These are phyloP conservation scores for Tuber borchii DNA, from an alignment of 495 filamentous ascomycete genomes.

Conservation along the genomic window DNA sequence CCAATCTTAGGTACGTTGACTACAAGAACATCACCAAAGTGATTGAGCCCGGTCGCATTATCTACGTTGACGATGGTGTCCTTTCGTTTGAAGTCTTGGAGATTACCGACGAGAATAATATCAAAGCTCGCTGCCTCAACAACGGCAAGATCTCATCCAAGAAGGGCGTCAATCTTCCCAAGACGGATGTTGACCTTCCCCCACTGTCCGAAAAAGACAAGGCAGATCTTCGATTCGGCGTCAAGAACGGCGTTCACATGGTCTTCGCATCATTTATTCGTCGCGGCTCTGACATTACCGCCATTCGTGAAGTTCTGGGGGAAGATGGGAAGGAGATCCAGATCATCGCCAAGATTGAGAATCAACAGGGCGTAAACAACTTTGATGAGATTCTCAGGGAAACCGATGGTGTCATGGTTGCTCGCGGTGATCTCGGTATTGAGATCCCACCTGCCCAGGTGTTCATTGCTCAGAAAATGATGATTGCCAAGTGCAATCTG, in stretches of 20 bases:
- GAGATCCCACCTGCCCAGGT: conserved; percentile 98
- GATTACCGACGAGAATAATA: conserved; percentile 78
- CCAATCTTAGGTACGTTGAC: conserved; percentile 73
- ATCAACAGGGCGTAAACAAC: conserved; percentile 98
- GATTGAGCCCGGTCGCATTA: conserved; percentile 82
- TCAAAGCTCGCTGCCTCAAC: conserved; percentile 79
- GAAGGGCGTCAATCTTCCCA: conserved; percentile 97
- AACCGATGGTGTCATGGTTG: conserved; percentile 99
- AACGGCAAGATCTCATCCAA: conserved; percentile 96
- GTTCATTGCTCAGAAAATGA: conserved; percentile 99
- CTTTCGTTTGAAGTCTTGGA: conserved; percentile 89
- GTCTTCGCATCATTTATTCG: conserved; percentile 98
- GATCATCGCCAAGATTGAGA: conserved; percentile 99
- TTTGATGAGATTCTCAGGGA: conserved; percentile 93
- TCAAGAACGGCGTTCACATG: conserved; percentile 98
- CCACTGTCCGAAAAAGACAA: conserved; percentile 98
- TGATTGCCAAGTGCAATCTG: conserved; percentile 99
- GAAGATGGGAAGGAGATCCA: conserved; percentile 93
- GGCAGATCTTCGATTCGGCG: conserved; percentile 83
- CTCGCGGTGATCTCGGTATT: conserved; percentile 95
- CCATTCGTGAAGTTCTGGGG: conserved; percentile 86
- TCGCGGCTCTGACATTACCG: conserved; percentile 77
- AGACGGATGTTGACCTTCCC: conserved; percentile 96
- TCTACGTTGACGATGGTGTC: conserved; percentile 97
- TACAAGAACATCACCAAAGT: conserved; percentile 99